A percentile compares a stretch with the other conserved stretches of the same genome.
phyloP scores from a whole-genome alignment of 805 yeast species.

The Starmerella kuoi region DNA sequence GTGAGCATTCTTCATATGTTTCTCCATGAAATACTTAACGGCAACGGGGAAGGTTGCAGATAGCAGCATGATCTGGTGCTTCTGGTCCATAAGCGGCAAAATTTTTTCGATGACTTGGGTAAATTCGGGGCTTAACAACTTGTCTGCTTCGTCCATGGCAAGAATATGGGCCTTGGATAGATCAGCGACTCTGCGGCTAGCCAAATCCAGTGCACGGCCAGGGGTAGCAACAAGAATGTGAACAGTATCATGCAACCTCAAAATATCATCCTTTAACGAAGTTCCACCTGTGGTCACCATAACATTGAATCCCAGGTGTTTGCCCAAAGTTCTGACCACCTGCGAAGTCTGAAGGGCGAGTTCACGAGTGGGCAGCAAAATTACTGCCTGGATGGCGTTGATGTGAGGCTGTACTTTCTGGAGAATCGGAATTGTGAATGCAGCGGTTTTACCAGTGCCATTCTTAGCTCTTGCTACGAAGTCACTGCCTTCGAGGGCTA shows the following conservation, averaged over 20 bases:
- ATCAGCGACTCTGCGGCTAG: constrained; percentile 77
- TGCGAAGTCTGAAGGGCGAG: constrained; percentile 95
- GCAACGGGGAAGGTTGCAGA: constrained; percentile 94
- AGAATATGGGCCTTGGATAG: constrained; percentile 75
- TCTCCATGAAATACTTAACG: constrained; percentile 84
- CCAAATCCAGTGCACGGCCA: constrained; percentile 91
- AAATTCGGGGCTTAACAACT: constrained; percentile 85
- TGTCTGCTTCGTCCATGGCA: constrained; percentile 98
- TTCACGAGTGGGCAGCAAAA: constrained; percentile 95
- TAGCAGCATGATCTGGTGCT: constrained; percentile 74
- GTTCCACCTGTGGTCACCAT: constrained; percentile 99
- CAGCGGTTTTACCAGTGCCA: constrained; percentile 98
- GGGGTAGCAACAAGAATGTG: constrained; percentile 96
- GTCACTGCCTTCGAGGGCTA: constrained; percentile 90
- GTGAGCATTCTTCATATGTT: constrained; percentile 79
- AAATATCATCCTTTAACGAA: constrained; percentile 79
- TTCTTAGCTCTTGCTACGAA: constrained; percentile 94
- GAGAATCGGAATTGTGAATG: constrained; percentile 86
- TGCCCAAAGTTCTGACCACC: constrained; percentile 90
- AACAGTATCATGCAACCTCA: constrained; percentile 84
- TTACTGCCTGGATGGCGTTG: constrained; percentile 78
- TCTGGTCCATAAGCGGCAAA: constrained; percentile 62
- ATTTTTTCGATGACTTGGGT: constrained; percentile 78
- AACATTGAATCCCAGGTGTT: constrained; percentile 80
- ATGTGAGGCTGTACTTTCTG: constrained; percentile 78